Base-by-base conservation (phyloP, 352 stramenopile genomes). In the Phytophthora pseudosyringae region DNA sequence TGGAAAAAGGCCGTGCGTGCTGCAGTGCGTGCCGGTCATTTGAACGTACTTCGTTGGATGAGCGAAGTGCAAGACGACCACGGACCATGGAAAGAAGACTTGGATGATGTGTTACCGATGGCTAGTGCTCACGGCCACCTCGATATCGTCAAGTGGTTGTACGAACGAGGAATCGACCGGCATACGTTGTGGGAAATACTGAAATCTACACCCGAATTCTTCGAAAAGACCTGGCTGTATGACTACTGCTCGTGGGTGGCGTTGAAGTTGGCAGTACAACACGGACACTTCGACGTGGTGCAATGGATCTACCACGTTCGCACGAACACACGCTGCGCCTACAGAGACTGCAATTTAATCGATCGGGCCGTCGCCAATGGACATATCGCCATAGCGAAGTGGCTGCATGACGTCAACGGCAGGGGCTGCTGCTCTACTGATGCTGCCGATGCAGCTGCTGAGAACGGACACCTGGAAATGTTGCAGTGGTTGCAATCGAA, bases 21-120 rank as follows among this genome's bases (percentile, higher is more conserved):
- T 21, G 21, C 21, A 21, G 21, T 21, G 21, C 21, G 21, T 21
- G 21, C 1, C 21, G 47, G 39, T 16, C 39, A 65, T 38, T 2
- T 59, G 18, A 16, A 47, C 1, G 47, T 65, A 21, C 31, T 65
- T 32, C 29, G 43, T 3, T 65, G 58, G 58, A 65, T 65, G 57
- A 43, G 4, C 3, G 18, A 45, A 10, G 28, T 25, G 6, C 45
- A 26, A 44, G 46, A 40, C 1, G 36, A 29, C 6, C 58, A 47
- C 29, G 57, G 46, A 29, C 45, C 57, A 21, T 58, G 45, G 57
- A 58, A 10, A 49, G 10, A 5, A 8, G 46, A 49, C 25, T 64
- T 58, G 3, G 38, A 45, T 7, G 4, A 51, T 12, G 33, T 35
- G 6, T 25, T 64, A 4, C 4, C 35, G n/a, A 5, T 56, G 4